These are phyloP conservation scores for Sechiopsis laciniata DNA, from an alignment of 306 rosid species.

Conservation along the genomic window DNA sequence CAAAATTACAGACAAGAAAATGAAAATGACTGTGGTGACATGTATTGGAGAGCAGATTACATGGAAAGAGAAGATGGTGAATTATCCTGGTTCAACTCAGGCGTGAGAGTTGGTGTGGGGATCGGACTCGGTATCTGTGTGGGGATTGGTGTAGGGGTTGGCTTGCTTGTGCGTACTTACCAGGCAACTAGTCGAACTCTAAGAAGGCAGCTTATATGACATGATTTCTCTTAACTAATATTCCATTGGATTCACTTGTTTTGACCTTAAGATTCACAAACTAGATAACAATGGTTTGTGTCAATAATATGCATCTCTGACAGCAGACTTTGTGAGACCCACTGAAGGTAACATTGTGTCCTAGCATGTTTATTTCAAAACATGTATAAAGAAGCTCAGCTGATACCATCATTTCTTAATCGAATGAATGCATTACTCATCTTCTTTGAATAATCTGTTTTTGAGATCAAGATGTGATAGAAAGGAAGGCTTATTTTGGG, in stretches of 20 bases:
- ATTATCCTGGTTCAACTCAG: slow-evolving; percentile 61
- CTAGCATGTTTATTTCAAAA: slow-evolving; percentile 4
- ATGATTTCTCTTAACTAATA: slow-evolving; percentile 10
- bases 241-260: neutral
- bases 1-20: slow-evolving; percentile 39
- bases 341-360: slow-evolving; percentile 11
- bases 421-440: neutral
- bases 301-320: slow-evolving; percentile 13
- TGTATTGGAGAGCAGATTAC: slow-evolving; percentile 37
- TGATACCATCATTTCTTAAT: neutral
- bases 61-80: slow-evolving; percentile 55
- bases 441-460: neutral
- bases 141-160: slow-evolving; percentile 51
- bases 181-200: slow-evolving; percentile 41
- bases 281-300: neutral
- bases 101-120: slow-evolving; percentile 73
- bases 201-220: slow-evolving; percentile 38
- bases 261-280: slow-evolving; percentile 5
- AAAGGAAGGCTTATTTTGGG: neutral
- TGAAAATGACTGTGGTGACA: slow-evolving; percentile 37
- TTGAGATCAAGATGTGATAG: slow-evolving; percentile 1
- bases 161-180: slow-evolving; percentile 51
- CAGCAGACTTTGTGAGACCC: neutral
- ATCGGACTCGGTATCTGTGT: slow-evolving; percentile 54
- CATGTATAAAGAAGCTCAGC: slow-evolving; percentile 8